These are phyloP conservation scores for Penicillium sumatraense DNA, from an alignment of 2,329 filamentous ascomycete genomes.

Conservation along the genomic window DNA sequence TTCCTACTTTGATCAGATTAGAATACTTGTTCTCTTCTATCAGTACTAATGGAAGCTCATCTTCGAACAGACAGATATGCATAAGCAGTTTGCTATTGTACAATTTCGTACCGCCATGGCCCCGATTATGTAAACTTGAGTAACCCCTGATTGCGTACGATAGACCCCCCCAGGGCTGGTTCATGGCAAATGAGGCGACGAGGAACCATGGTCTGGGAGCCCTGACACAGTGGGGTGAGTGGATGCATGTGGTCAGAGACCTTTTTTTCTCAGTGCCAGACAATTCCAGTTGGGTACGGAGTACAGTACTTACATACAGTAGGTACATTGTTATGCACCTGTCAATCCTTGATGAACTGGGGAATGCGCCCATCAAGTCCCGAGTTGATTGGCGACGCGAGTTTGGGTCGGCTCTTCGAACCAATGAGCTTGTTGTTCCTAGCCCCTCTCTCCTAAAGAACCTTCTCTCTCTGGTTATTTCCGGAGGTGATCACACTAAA, in stretches of 20 bases:
- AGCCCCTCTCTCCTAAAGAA: constrained; percentile 18
- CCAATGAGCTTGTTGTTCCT: constrained; percentile 26
- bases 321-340: constrained; percentile 14
- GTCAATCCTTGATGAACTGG: constrained; percentile 34
- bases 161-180: constrained; percentile 24
- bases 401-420: constrained; percentile 21
- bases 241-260: constrained; percentile 17
- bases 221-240: constrained; percentile 29
- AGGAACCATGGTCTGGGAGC: constrained; percentile 34
- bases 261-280: not conserved
- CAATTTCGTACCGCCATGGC: not conserved
- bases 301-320: no score
- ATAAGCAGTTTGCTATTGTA: not conserved
- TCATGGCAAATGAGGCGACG: constrained; percentile 27
- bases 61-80: not conserved
- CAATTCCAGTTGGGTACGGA: constrained; percentile 1
- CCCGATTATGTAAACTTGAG: constrained; percentile 17
- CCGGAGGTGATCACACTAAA: constrained; percentile 19
- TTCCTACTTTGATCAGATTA: not conserved
- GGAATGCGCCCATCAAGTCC: constrained; percentile 22
- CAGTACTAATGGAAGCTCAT: no score
- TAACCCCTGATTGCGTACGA: constrained; percentile 32
- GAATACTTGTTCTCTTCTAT: no score
- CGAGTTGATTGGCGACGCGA: constrained; percentile 26
- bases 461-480: constrained; percentile 26